Percentiles rank a stretch among this genome's conserved stretches.
Conservation (phyloP, 768 basidiomycete species). For the Auricularia sp. region DNA sequence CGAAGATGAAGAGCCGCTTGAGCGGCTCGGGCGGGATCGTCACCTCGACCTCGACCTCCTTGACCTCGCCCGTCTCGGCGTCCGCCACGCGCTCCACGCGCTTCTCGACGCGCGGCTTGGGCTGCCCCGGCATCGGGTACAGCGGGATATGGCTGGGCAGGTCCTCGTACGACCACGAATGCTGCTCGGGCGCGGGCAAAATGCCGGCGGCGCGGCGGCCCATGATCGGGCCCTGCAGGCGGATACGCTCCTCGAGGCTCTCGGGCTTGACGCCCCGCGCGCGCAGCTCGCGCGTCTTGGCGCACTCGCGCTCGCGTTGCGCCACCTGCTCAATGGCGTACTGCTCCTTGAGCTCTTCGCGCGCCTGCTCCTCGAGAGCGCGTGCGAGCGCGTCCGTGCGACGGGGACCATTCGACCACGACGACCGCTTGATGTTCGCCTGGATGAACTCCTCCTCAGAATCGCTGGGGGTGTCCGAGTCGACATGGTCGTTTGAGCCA, state of each 20-base stretch:
- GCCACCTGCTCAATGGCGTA: neutral
- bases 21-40: neutral
- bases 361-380: neutral
- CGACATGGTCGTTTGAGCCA: neutral
- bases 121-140: neutral
- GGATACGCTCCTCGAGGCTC: neutral
- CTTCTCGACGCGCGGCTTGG: neutral
- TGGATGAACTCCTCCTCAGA: neutral
- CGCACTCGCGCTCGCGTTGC: neutral
- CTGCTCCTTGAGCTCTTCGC: neutral
- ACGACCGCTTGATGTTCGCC: neutral
- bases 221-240: neutral
- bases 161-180: neutral
- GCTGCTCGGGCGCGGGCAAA: neutral
- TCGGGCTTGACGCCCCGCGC: neutral
- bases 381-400: neutral
- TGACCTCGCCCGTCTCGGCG: neutral
- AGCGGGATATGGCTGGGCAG: neutral
- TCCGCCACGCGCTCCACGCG: neutral
- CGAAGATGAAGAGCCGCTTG: neutral
- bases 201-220: neutral
- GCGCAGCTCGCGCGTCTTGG: neutral
- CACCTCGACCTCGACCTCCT: neutral
- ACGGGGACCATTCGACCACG: neutral
- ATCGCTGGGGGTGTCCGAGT: neutral